These are phyloP conservation scores for Clavispora vitiphila DNA, from an alignment of 805 yeast species.

Conservation along the genomic window DNA sequence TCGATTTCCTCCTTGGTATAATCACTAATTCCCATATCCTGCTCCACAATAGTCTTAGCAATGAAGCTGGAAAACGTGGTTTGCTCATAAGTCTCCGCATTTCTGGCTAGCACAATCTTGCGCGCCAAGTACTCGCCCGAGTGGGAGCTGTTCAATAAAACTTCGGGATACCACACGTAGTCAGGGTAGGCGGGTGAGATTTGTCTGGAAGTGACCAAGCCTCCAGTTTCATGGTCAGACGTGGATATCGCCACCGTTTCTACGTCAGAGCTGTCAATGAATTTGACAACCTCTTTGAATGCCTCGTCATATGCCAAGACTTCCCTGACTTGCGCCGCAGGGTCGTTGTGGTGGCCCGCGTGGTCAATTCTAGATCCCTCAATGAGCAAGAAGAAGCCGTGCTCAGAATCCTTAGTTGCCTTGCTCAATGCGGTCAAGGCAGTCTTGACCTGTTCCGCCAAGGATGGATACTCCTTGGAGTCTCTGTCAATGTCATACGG, in stretches of 20 bases:
- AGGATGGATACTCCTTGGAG: conserved; percentile 57
- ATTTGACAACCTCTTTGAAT: conserved; percentile 66
- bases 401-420: conserved; percentile 66
- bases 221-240: conserved; percentile 96
- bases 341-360: conserved; percentile 91
- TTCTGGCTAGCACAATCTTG: conserved; percentile 34
- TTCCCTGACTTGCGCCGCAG: conserved; percentile 91
- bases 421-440: conserved; percentile 65
- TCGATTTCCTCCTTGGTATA: conserved; percentile 48
- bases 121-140: conserved; percentile 68
- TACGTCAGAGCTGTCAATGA: conserved; percentile 59
- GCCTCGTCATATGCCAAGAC: conserved; percentile 84
- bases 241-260: conserved; percentile 80
- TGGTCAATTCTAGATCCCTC: conserved; percentile 95
- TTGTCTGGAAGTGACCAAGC: conserved; percentile 84
- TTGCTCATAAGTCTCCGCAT: conserved; percentile 35
- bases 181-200: conserved; percentile 65
- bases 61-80: conserved; percentile 21
- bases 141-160: conserved; percentile 60
- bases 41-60: conserved; percentile 47
- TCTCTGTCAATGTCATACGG: conserved; percentile 83
- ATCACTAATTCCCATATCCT: conserved; percentile 64
- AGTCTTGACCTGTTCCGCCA: conserved; percentile 71
- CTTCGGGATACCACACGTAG: conserved; percentile 83
- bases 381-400: conserved; percentile 80